phyloP scores from a whole-genome alignment of 192 early-diverging fungal species.

The Mortierella claussenii region DNA sequence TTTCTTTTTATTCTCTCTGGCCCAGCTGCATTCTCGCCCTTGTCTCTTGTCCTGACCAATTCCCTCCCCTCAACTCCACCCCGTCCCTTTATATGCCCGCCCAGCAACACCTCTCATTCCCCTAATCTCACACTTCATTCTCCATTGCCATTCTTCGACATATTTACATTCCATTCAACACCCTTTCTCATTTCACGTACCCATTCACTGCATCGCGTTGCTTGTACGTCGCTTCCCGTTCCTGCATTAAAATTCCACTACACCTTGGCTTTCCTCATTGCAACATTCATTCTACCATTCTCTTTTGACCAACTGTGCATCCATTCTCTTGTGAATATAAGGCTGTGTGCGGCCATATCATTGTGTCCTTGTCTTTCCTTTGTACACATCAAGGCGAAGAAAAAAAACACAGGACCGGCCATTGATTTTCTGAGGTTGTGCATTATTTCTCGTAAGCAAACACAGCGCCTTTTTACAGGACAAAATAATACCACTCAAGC shows the following conservation, averaged over 20 bases:
- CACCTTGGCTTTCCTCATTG: not conserved
- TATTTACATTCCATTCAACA: slow-evolving; percentile 3
- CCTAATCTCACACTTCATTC: not conserved
- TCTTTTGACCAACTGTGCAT: no score
- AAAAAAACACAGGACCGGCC: no score
- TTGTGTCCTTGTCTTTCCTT: no score
- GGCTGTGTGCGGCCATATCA: no score
- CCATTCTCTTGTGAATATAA: no score
- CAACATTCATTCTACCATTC: no score
- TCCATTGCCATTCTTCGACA: not conserved
- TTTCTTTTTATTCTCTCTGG: slow-evolving; percentile 1
- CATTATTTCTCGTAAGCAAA: slow-evolving; percentile 16
- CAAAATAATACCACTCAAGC: not conserved
- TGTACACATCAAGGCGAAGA: no score
- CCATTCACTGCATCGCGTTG: not conserved
- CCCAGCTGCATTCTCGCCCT: not conserved
- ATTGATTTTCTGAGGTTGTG: no score
- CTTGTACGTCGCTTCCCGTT: not conserved
- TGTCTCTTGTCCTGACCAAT: not conserved
- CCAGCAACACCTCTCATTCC: not conserved
- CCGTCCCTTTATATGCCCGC: not conserved
- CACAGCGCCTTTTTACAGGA: slow-evolving; percentile 8
- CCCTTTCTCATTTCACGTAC: not conserved
- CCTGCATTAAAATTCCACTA: not conserved
- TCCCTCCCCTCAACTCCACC: not conserved